Percentiles rank a stretch among this genome's conserved stretches.
Evolutionary conservation across 768 basidiomycete genomes (phyloP).

Genomic region (Amanita subjunquillea): DNA sequence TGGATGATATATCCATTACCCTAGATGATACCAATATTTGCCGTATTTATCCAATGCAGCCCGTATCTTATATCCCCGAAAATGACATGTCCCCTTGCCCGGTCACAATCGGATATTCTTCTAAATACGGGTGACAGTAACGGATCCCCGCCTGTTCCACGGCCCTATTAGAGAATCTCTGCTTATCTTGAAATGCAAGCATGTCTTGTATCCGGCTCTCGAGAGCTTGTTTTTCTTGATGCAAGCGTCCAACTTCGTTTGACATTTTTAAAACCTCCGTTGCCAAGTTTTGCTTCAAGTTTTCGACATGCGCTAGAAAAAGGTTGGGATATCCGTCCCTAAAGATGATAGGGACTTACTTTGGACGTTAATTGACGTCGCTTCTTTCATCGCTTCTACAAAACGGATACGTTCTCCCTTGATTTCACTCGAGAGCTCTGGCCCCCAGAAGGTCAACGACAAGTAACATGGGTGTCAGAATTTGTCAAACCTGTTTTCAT

Average conservation of each 20-base stretch:
- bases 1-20: background rate
- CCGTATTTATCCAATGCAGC: background rate
- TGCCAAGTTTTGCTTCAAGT: slow-evolving; percentile 75
- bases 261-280: slow-evolving; percentile 68
- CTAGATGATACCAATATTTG: background rate
- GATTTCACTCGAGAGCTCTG: slow-evolving; percentile 77
- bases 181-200: slow-evolving; percentile 51
- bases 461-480: background rate
- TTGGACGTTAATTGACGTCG: slow-evolving; percentile 80
- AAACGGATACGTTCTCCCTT: slow-evolving; percentile 79
- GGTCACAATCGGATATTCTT: background rate
- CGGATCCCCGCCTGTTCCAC: background rate
- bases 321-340: background rate
- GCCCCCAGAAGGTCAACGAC: background rate
- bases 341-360: slow-evolving; percentile 25
- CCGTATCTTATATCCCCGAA: background rate
- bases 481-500: slow-evolving; percentile 46
- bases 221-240: slow-evolving; percentile 52
- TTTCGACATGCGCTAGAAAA: slow-evolving; percentile 66
- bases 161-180: slow-evolving; percentile 5
- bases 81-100: background rate
- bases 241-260: slow-evolving; percentile 59
- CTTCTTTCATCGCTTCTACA: slow-evolving; percentile 93
- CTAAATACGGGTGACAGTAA: background rate
- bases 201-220: slow-evolving; percentile 68